Evolutionary conservation across 331 rosid genomes (phyloP), one percentile per base, ranked within the genome.

Genomic region (Cydonia oblonga): DNA sequence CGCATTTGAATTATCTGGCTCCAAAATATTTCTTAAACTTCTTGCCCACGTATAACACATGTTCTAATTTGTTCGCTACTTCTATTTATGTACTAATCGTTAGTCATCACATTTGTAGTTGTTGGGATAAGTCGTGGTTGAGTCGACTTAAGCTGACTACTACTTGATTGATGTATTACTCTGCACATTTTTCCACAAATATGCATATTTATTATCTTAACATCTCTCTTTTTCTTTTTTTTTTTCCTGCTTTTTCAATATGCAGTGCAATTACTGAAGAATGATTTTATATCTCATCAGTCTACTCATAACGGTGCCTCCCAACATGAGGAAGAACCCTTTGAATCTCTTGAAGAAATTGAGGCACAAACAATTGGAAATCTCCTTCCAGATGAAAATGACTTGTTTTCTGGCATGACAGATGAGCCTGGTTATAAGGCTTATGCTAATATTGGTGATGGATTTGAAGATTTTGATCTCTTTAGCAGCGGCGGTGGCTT

Each of bases 331-430:
- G 88, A 88, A 76, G 90, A 86, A 66, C 85, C 90, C 1, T 74
- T 73, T 74, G 79, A 82, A 76, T 80, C 84, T 65, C 85, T 82
- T 66, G 81, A 82, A 80, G 90, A 86, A 81, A 82, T 82, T 79
- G 95, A 88, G 84, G 90, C 89, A 15, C 84, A 88, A 75, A 86
- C 92, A 44, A 90, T 86, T 64, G 95, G 96, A 72, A 86, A 85
- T 85, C 92, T 90, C 80, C 96, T 90, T 79, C 96, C 95, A 53
- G 89, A 90, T 64, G 96, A 90, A 73, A 93, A 85, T 80, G 96
- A 88, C 79, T 85, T 90, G 64, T 88, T 90, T 86, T 86, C 96
- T 64, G 95, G 96, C 63, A 81, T 90, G 76, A 58, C 75, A 74
- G 85, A 88, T 77, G 90, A 76, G 54, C 77, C 66, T 74, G 90